Base-by-base conservation (phyloP, 2,329 filamentous ascomycete genomes). In the Hypomyces rosellus region DNA sequence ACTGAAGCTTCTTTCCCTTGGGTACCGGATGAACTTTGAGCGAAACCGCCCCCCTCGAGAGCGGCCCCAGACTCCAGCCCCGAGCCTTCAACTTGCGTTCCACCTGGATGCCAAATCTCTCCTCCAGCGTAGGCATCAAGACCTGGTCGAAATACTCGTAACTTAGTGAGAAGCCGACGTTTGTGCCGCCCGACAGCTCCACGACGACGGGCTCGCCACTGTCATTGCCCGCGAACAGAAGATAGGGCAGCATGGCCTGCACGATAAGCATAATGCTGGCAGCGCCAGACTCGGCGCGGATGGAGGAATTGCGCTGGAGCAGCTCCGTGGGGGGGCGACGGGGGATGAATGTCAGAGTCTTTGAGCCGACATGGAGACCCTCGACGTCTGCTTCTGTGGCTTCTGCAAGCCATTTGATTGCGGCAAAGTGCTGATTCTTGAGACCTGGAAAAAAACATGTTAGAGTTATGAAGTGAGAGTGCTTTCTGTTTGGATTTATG, bases 131-230 rank as follows among this genome's bases (percentile, higher is more conserved):
- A 3, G 81, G 81, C 33, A 83, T 64, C 1, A 85, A 68, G 1
- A 84, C 75, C 57, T 84, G 81, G 57, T 82, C 78, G 3, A 84
- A 65, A 58, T 84, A 85, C 58, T 85, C 81, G 52, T 72, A 82
- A n/a, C 74, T 80, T 1, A 73, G 69, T 1, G 80, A 81, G 58
- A 73, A 81, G 9, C 70, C 67, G 2, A 79, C 75, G 55, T 85
- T 84, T 1, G 81, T 84, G 14, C 81, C 81, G 5, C 81, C 81
- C 2, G 73, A 69, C 6, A 85, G 74, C 15, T 72, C 69, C 5
- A 84, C 56, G 30, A 70, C 69, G 18, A 82, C 65, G 2, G 74
- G 70, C 22, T 73, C 67, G 6, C 58, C 62, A n/a, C 54, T 60
- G 6, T 68, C 65, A 52, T 71, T 70, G n/a, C 71, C 68, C 0